Base-by-base conservation (phyloP, 805 yeast species). In the Ogataea wickerhamii region DNA sequence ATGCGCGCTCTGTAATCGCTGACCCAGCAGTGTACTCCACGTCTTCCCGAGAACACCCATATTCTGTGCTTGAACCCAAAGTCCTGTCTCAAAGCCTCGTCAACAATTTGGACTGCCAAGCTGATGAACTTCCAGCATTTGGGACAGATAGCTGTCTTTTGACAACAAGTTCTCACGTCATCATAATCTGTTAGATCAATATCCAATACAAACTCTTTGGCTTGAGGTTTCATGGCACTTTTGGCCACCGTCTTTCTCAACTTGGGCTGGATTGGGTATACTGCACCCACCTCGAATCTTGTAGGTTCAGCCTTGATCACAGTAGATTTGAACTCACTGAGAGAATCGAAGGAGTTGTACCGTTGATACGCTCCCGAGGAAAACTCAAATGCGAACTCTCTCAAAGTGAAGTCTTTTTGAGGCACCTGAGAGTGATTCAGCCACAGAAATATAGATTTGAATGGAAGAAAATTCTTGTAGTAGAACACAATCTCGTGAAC, bases 21-120 rank as follows among this genome's bases (percentile, higher is more conserved):
- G 18, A 93, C 73, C 98, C 98, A 93, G 55, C 98, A 94, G 70
- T 93, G 98, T 12, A 94, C 95, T 61, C 98, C 98, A 74, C 98
- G 85, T 70, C 98, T 83, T 32, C 98, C 98, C 1, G 96, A 87
- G 56, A 87, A 93, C 4, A 91, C 96, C 98, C 98, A 93, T 34
- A 93, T 69, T 56, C 87, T 68, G 60, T 87, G 81, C 43, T 78
- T 66, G 60, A 86, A 89, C 1, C 96, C 98, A 62, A 93, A 93
- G 61, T 91, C 98, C 35, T 87, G 87, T 36, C 76, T 66, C 36
- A 93, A 68, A 0, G 95, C 82, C 1, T 60, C 55, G 43, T 84
- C 86, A 43, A 93, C 66, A 32, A 89, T 76, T 52, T 78, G 74
- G 41, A 88, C 76, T 2, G 97, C 96, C 18, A 89, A 76, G 16